phyloP scores from a whole-genome alignment of 78 protist genomes.

The Planoprotostelium fungivorum region DNA sequence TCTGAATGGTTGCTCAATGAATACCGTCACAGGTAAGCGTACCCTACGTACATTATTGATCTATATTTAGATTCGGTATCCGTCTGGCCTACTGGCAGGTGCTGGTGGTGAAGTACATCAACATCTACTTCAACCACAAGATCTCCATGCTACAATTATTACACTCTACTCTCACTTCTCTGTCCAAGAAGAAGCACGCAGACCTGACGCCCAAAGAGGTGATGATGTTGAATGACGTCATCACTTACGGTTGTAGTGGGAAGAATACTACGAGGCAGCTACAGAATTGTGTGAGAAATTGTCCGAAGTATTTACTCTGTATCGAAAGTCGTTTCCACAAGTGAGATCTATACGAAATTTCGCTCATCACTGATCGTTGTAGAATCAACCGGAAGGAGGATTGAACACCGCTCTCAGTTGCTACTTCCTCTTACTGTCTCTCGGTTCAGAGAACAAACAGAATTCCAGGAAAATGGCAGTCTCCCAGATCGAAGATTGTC shows the following conservation, averaged over 20 bases:
- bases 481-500: background rate
- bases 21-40: background rate
- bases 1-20: background rate
- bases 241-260: background rate
- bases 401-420: background rate
- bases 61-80: background rate
- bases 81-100: background rate
- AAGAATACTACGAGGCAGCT: background rate
- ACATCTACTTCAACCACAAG: background rate
- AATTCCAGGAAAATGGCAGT: background rate
- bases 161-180: background rate
- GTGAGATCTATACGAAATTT: background rate
- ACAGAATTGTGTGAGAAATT: background rate
- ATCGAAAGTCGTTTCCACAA: background rate
- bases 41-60: background rate
- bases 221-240: background rate
- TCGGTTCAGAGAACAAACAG: background rate
- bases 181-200: background rate
- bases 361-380: background rate
- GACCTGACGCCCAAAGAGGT: background rate
- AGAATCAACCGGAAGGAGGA: background rate
- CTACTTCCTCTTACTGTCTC: background rate
- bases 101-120: background rate
- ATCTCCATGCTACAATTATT: background rate
- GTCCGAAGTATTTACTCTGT: background rate